phyloP scores from a whole-genome alignment of 2,329 filamentous ascomycete species.

The Teratosphaeria pseudoeucalypti region DNA sequence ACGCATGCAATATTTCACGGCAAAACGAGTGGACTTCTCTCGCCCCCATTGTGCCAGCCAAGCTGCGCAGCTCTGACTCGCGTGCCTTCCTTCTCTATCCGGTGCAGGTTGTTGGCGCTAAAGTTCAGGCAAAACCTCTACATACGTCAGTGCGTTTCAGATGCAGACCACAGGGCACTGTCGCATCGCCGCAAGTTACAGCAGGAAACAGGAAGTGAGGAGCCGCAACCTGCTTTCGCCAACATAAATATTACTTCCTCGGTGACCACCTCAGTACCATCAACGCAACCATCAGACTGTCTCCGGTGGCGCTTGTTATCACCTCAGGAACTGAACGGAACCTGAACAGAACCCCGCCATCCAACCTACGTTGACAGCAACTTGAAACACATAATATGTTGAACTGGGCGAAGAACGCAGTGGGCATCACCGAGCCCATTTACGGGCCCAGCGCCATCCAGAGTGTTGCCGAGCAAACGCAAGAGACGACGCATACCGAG shows the following conservation, averaged over 20 bases:
- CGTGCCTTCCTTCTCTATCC: not conserved
- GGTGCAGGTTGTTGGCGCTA: not conserved
- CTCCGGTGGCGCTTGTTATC: not conserved
- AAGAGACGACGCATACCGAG: constrained; percentile 70
- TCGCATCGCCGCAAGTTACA: not conserved
- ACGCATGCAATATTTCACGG: not conserved
- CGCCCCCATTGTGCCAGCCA: too few relatives aligned
- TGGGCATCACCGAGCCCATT: constrained; percentile 90
- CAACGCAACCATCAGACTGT: not conserved
- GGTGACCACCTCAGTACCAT: too few relatives aligned
- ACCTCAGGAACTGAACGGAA: not conserved
- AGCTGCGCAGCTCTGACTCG: not conserved
- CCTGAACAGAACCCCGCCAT: not conserved
- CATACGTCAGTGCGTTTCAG: not conserved
- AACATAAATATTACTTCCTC: too few relatives aligned
- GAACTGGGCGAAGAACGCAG: constrained; percentile 88
- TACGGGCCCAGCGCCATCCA: constrained; percentile 84
- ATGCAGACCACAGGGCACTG: not conserved
- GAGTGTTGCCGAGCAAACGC: constrained; percentile 71
- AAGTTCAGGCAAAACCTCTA: not conserved
- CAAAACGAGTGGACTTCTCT: too few relatives aligned
- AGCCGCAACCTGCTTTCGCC: not conserved
- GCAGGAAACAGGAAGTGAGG: not conserved
- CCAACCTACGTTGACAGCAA: not conserved
- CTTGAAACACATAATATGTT: constrained; percentile 50